Evolutionary conservation across 2,329 filamentous ascomycete species (phyloP).

Genomic region (Colletotrichum musicola): DNA sequence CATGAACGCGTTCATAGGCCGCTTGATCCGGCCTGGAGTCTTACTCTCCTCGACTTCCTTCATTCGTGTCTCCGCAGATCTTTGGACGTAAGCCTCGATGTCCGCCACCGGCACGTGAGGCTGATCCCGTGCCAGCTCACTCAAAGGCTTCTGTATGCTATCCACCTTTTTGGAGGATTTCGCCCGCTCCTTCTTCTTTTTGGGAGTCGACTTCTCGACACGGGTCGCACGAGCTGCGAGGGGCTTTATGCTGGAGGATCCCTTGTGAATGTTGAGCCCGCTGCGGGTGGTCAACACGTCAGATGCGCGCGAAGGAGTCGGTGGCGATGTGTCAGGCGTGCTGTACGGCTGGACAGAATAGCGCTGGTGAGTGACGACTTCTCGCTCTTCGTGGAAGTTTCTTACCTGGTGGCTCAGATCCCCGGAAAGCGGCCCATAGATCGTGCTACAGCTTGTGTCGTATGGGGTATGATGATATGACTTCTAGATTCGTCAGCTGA

Average conservation of each 20-base stretch:
- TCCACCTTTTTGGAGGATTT: slow-evolving; percentile 60
- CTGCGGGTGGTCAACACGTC: slow-evolving; percentile 55
- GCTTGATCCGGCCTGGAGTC: slow-evolving; percentile 80
- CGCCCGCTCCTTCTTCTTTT: slow-evolving; percentile 55
- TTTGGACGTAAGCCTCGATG: slow-evolving; percentile 84
- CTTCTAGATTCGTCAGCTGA: slow-evolving; percentile 9
- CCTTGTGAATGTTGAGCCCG: slow-evolving; percentile 48
- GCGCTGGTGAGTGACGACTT: slow-evolving; percentile 12
- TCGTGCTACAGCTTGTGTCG: slow-evolving; percentile 24
- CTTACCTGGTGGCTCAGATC: slow-evolving; percentile 38
- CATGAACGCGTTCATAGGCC: slow-evolving; percentile 99
- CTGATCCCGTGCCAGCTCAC: slow-evolving; percentile 75
- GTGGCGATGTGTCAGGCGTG: slow-evolving; percentile 66
- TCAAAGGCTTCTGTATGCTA: slow-evolving; percentile 75
- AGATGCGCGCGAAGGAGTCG: slow-evolving; percentile 54
- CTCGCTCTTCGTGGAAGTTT: background rate
- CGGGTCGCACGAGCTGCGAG: slow-evolving; percentile 47
- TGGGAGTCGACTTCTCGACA: slow-evolving; percentile 50
- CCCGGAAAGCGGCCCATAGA: slow-evolving; percentile 35
- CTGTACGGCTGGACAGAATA: slow-evolving; percentile 54
- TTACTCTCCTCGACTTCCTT: slow-evolving; percentile 78
- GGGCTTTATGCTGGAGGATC: slow-evolving; percentile 42
- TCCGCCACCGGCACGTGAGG: slow-evolving; percentile 76
- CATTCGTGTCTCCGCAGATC: slow-evolving; percentile 74
- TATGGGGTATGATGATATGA: slow-evolving; percentile 30